Conservation (phyloP, 2,329 filamentous ascomycete species). For the Podosphaera fusca region DNA sequence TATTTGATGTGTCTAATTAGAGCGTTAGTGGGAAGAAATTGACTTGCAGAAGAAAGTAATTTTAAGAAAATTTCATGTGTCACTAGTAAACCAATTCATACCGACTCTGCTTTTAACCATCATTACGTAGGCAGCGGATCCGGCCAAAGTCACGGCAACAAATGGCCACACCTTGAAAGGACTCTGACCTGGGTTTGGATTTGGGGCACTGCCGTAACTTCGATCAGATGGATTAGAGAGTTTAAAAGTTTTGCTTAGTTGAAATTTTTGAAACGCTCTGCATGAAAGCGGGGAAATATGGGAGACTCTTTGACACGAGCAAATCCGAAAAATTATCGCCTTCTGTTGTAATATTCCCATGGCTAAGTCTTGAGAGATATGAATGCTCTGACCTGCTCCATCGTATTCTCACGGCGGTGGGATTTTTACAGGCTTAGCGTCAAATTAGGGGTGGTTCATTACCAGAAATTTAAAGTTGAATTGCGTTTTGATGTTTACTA, state of each 20-base stretch:
- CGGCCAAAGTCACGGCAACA: conserved; percentile 21
- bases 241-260: conserved; percentile 2
- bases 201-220: conserved; percentile 12
- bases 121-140: conserved; percentile 25
- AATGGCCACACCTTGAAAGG: conserved; percentile 19
- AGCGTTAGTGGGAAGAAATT: neutral
- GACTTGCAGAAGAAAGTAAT: neutral
- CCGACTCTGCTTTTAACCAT: conserved; percentile 26
- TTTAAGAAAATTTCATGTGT: neutral
- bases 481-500: too few relatives aligned
- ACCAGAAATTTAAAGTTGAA: too few relatives aligned
- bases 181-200: conserved; percentile 12
- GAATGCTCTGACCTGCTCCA: too few relatives aligned
- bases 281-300: too few relatives aligned
- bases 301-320: too few relatives aligned
- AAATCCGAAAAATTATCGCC: too few relatives aligned
- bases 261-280: too few relatives aligned
- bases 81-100: conserved; percentile 4
- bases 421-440: too few relatives aligned
- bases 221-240: conserved; percentile 10
- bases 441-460: too few relatives aligned
- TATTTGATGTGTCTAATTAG: neutral
- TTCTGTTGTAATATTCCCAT: too few relatives aligned
- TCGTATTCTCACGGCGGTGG: too few relatives aligned
- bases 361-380: too few relatives aligned